Evolutionary conservation across 2,329 filamentous ascomycete species (phyloP).

Genomic region (Alternaria arbusti): DNA sequence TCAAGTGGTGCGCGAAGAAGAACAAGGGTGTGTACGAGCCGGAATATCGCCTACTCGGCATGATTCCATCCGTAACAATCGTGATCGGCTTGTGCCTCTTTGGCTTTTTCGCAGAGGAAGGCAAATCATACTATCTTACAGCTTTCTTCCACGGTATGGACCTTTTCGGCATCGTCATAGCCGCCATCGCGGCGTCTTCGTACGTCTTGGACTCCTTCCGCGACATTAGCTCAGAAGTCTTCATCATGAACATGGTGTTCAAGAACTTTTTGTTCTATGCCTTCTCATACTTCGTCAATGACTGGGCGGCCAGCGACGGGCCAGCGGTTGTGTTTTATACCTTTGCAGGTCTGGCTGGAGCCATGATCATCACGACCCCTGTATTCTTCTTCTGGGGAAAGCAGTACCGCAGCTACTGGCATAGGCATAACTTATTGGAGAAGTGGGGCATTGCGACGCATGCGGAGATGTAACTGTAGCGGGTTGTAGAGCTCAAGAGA

Average conservation of each 20-base stretch:
- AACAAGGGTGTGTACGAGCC: conserved; percentile 63
- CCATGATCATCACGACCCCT: conserved; percentile 37
- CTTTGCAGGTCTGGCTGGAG: conserved; percentile 38
- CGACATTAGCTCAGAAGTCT: conserved; percentile 52
- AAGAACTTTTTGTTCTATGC: conserved; percentile 56
- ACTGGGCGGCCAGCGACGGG: conserved; percentile 48
- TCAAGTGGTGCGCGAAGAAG: conserved; percentile 54
- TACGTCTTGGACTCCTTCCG: conserved; percentile 52
- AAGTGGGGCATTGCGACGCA: conserved; percentile 44
- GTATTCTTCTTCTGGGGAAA: conserved; percentile 47
- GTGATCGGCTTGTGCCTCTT: conserved; percentile 51
- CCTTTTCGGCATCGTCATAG: conserved; percentile 43
- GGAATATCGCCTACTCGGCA: conserved; percentile 56
- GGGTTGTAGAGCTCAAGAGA: neutral
- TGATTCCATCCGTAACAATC: conserved; percentile 41
- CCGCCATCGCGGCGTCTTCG: conserved; percentile 40
- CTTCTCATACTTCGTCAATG: conserved; percentile 53
- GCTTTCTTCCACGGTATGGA: conserved; percentile 45
- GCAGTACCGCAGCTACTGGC: conserved; percentile 44
- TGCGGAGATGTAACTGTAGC: conserved; percentile 31
- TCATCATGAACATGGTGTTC: conserved; percentile 53
- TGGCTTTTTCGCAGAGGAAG: conserved; percentile 41
- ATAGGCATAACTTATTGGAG: conserved; percentile 40
- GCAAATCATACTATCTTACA: conserved; percentile 33
- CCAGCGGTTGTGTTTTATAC: conserved; percentile 49